Conservation (phyloP, 108 stramenopile genomes). For the Cyclostephanos invisitatus region DNA sequence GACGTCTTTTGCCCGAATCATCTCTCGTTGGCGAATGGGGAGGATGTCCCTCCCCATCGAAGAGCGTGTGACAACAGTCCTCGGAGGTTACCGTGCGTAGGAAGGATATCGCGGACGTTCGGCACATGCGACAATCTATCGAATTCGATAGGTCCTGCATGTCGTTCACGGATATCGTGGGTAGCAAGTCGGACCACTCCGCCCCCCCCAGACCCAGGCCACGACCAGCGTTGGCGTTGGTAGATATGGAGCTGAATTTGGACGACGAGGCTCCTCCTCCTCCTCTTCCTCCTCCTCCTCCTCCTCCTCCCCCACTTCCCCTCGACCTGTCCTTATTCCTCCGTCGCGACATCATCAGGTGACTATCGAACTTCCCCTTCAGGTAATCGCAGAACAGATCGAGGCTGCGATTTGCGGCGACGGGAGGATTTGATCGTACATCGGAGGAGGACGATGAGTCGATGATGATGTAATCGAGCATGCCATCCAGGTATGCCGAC, state of each 20-base stretch:
- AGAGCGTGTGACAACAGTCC: too few species aligned
- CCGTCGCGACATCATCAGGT: not conserved
- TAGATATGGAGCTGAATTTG: too few species aligned
- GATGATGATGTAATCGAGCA: constrained; percentile 32
- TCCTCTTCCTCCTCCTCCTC: too few species aligned
- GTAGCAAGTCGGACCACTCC: constrained; percentile 18
- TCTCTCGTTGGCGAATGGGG: too few species aligned
- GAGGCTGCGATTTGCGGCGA: constrained; percentile 18
- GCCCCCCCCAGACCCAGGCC: not conserved
- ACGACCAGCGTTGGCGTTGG: too few species aligned
- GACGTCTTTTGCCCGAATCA: not conserved
- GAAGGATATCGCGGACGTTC: constrained; percentile 9
- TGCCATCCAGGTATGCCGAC: not conserved
- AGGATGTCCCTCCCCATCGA: not conserved
- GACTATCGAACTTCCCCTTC: constrained; percentile 21
- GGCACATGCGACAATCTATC: constrained; percentile 20
- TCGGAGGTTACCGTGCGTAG: constrained; percentile 2
- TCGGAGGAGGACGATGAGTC: not conserved
- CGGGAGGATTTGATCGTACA: too few species aligned
- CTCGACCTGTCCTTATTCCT: not conserved
- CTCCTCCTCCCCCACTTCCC: too few species aligned
- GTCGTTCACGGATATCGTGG: constrained; percentile 32
- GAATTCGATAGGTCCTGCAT: constrained; percentile 2
- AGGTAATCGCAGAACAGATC: constrained; percentile 19
- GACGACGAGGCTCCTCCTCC: too few species aligned